Conservation (phyloP, 768 basidiomycete species). For the Rhizopogon vesiculosus region DNA sequence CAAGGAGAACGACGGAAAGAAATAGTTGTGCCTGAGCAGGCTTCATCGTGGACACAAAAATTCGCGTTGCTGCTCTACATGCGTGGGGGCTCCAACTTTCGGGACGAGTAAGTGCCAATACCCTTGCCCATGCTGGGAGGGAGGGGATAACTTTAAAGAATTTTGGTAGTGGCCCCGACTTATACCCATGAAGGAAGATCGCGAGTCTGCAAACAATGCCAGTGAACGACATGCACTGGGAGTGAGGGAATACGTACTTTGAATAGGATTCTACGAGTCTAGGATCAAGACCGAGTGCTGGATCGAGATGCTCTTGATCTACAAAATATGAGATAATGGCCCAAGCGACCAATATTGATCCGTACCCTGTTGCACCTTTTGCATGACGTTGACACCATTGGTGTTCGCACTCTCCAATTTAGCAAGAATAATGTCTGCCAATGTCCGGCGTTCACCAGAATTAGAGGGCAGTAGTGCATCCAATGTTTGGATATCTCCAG, state of each 20-base stretch:
- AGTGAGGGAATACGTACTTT: conserved; percentile 58
- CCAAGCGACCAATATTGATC: not conserved
- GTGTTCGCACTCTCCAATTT: conserved; percentile 72
- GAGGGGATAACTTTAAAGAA: conserved; percentile 98
- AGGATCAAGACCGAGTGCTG: conserved; percentile 84
- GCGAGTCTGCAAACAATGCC: conserved; percentile 60
- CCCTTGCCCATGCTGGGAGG: conserved; percentile 91
- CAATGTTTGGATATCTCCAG: conserved; percentile 80
- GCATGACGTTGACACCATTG: conserved; percentile 47
- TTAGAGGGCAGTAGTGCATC: conserved; percentile 78
- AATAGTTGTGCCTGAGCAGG: conserved; percentile 91
- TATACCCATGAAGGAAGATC: conserved; percentile 79
- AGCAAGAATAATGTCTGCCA: conserved; percentile 96
- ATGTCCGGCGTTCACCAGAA: conserved; percentile 71
- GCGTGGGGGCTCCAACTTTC: conserved; percentile 96
- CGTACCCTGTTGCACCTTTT: conserved; percentile 57
- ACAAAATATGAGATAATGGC: conserved; percentile 6
- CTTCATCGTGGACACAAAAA: conserved; percentile 96
- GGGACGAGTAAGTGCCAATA: conserved; percentile 88
- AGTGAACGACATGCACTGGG: not conserved
- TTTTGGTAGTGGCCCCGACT: conserved; percentile 92
- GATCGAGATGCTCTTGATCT: conserved; percentile 63
- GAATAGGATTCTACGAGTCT: conserved; percentile 90
- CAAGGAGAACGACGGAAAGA: conserved; percentile 86
- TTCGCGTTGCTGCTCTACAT: conserved; percentile 88